A percentile compares a stretch with the other conserved stretches of the same genome.
These are phyloP conservation scores for Ophiocordyceps robertsii DNA, from an alignment of 2,329 filamentous ascomycete genomes.

Conservation along the genomic window DNA sequence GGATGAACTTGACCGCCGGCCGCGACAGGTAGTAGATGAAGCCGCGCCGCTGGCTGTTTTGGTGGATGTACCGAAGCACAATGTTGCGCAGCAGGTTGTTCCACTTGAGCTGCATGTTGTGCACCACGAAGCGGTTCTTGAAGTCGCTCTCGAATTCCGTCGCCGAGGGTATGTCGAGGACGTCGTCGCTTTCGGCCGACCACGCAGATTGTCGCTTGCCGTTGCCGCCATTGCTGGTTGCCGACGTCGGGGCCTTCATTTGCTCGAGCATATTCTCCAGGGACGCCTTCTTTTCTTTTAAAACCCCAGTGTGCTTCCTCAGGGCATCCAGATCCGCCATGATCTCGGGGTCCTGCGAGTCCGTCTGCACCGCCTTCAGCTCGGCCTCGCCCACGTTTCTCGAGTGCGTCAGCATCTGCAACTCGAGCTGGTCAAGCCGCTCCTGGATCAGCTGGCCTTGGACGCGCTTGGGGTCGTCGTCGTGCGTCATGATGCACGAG, in stretches of 20 bases:
- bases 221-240: conserved; percentile 12
- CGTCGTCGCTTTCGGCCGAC: conserved; percentile 39
- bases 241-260: conserved; percentile 23
- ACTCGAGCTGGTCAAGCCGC: conserved; percentile 63
- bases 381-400: conserved; percentile 64
- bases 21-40: conserved; percentile 98
- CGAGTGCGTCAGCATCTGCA: conserved; percentile 65
- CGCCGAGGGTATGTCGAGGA: conserved; percentile 50
- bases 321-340: conserved; percentile 48
- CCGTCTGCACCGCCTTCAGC: conserved; percentile 43
- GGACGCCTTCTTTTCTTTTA: conserved; percentile 44
- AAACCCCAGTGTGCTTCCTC: conserved; percentile 37
- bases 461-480: conserved; percentile 77
- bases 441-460: conserved; percentile 76
- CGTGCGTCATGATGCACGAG: conserved; percentile 85
- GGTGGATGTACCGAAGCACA: conserved; percentile 91
- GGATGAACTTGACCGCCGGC: conserved; percentile 90
- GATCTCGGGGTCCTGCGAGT: conserved; percentile 33
- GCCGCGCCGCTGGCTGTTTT: conserved; percentile 87
- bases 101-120: conserved; percentile 97
- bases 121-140: conserved; percentile 95
- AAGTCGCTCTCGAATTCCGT: conserved; percentile 88
- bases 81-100: conserved; percentile 94
- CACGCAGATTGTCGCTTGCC: conserved; percentile 19
- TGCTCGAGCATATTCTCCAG: conserved; percentile 44